A percentile compares a stretch with the other conserved stretches of the same genome.
Evolutionary conservation across 225 moss, liverwort and hornwort genomes (phyloP).

Genomic region (Ulota crispa): DNA sequence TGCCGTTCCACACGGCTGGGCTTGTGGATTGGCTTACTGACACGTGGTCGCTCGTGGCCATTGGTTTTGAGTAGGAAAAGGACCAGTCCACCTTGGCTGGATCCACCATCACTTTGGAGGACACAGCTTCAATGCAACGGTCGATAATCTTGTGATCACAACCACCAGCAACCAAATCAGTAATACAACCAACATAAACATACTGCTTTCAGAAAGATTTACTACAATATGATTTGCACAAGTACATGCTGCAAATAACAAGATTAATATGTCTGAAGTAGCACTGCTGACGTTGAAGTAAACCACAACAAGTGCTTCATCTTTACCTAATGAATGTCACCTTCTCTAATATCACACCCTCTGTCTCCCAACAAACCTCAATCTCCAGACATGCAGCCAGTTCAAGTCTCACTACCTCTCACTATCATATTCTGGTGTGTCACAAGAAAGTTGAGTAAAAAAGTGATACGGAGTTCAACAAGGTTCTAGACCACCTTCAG

Average conservation of each 20-base stretch:
- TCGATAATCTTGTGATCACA: slow-evolving; percentile 37
- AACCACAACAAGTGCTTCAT: not conserved
- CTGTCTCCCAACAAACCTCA: not conserved
- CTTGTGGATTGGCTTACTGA: slow-evolving; percentile 50
- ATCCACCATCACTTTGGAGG: slow-evolving; percentile 63
- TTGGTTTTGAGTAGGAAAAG: slow-evolving; percentile 68
- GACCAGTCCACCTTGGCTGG: slow-evolving; percentile 72
- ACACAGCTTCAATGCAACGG: slow-evolving; percentile 70
- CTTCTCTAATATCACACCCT: not conserved
- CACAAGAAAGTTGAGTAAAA: not conserved
- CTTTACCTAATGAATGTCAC: not conserved
- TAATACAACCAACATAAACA: not conserved
- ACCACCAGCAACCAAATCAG: slow-evolving; percentile 12
- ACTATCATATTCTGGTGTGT: not conserved
- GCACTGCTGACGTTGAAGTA: not conserved
- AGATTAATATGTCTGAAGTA: not conserved
- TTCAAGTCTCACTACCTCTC: not conserved
- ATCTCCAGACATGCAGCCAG: not conserved
- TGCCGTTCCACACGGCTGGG: slow-evolving; percentile 64
- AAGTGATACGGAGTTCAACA: not conserved
- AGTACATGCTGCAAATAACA: not conserved
- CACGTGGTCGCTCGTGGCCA: slow-evolving; percentile 46
- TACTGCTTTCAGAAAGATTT: not conserved
- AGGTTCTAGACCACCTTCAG: not conserved
- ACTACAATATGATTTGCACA: not conserved